Percentiles rank a stretch among this genome's conserved stretches.
Conservation (phyloP, 352 stramenopile genomes). For the Phytopythium aichiense region DNA sequence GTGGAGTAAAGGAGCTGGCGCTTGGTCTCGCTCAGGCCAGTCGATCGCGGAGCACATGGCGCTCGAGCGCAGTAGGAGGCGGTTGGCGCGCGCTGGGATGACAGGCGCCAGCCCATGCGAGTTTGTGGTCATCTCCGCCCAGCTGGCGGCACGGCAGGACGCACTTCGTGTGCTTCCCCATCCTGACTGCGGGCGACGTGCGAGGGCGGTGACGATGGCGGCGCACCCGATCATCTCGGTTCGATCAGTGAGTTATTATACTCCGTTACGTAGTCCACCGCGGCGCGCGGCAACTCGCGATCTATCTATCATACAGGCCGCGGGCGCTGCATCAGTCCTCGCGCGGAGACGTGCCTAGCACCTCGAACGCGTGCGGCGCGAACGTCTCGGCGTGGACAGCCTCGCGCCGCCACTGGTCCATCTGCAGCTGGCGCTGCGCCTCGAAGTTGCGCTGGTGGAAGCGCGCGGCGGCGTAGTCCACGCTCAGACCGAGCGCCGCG, state of each 20-base stretch:
- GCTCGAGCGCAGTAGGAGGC: background rate
- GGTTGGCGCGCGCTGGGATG: background rate
- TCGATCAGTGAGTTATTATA: background rate
- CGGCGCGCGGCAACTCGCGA: background rate
- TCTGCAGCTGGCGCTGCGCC: constrained; percentile 15
- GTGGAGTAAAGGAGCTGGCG: background rate
- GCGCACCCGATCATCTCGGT: background rate
- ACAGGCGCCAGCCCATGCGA: background rate
- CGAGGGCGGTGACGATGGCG: background rate
- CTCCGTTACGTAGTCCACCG: background rate
- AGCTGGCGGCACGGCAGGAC: background rate
- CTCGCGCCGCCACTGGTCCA: constrained; percentile 10
- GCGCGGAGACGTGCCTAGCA: constrained; percentile 6
- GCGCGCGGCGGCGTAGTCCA: constrained; percentile 27
- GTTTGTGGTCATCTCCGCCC: background rate
- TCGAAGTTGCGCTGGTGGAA: constrained; percentile 28
- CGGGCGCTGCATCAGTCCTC: background rate
- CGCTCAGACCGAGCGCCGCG: constrained; percentile 28
- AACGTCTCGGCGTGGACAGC: background rate
- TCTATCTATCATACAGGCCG: background rate
- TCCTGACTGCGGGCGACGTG: background rate
- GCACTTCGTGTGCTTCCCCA: background rate
- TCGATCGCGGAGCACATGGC: background rate
- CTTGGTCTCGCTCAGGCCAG: background rate
- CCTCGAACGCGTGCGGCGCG: constrained; percentile 4